phyloP scores from a whole-genome alignment of 148 eudicot species.

The Linanthus parryae region DNA sequence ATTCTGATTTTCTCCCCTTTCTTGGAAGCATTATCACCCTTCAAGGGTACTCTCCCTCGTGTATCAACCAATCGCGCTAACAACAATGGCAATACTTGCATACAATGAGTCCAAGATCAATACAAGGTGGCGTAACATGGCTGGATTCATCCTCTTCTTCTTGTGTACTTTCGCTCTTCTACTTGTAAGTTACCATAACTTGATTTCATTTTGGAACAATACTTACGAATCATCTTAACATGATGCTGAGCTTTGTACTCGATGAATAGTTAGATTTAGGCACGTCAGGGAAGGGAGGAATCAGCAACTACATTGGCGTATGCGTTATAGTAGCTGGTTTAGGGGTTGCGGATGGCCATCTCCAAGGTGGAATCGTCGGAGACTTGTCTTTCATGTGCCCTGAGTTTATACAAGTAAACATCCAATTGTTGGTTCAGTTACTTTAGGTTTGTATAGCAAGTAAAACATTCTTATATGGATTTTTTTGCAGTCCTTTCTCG shows the following conservation, averaged over 20 bases:
- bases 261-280: slow-evolving; percentile 14
- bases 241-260: too few species aligned
- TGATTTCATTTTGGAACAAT: background rate
- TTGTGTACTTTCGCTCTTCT: slow-evolving; percentile 14
- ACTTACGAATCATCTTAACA: too few species aligned
- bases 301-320: slow-evolving; percentile 12
- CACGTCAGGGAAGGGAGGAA: slow-evolving; percentile 18
- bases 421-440: background rate
- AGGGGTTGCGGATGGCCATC: slow-evolving; percentile 21
- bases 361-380: slow-evolving; percentile 25
- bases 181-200: slow-evolving; percentile 14
- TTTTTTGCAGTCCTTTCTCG: slow-evolving; percentile 16
- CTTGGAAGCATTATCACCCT: slow-evolving; percentile 14
- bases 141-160: slow-evolving; percentile 16
- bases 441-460: background rate
- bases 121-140: slow-evolving; percentile 11
- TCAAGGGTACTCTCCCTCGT: slow-evolving; percentile 18
- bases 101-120: slow-evolving; percentile 13
- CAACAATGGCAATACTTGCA: slow-evolving; percentile 18
- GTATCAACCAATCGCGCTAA: slow-evolving; percentile 19
- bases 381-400: slow-evolving; percentile 23
- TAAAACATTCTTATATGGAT: background rate
- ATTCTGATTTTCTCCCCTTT: background rate
- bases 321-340: slow-evolving; percentile 16
- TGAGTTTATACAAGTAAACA: slow-evolving; percentile 18